Percentiles rank a stretch among this genome's conserved stretches.
These are phyloP conservation scores for Rhizopus sp. DNA, from an alignment of 371 early-diverging fungal genomes.

Conservation along the genomic window DNA sequence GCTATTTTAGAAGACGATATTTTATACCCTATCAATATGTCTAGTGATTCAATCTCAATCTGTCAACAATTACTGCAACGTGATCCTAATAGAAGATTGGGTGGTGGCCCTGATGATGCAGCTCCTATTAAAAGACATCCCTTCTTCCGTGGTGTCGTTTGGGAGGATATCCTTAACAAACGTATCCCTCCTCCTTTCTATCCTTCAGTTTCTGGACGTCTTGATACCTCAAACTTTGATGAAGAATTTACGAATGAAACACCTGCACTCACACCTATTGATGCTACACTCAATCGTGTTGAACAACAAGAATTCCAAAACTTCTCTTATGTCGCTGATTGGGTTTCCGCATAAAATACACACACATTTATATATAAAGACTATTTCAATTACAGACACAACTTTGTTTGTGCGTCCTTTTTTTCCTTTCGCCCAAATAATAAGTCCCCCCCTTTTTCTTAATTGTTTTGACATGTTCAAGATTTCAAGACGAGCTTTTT, in stretches of 20 bases:
- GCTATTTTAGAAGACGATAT: conserved; percentile 93
- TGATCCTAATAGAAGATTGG: conserved; percentile 86
- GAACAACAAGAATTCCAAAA: conserved; percentile 92
- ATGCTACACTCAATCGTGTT: conserved; percentile 70
- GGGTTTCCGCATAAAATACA: conserved; percentile 52
- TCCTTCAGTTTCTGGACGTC: conserved; percentile 76
- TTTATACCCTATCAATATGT: conserved; percentile 88
- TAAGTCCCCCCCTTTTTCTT: not conserved
- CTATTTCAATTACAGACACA: no score
- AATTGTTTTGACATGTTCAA: conserved; percentile 4
- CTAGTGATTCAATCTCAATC: conserved; percentile 84
- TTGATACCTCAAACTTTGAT: conserved; percentile 96
- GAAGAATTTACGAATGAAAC: conserved; percentile 90
- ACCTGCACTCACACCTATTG: conserved; percentile 87
- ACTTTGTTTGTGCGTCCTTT: not conserved
- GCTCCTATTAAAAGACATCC: conserved; percentile 92
- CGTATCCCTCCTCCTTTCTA: conserved; percentile 86
- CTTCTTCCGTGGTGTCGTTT: conserved; percentile 92
- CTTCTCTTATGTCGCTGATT: conserved; percentile 91
- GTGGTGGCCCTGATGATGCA: conserved; percentile 80
- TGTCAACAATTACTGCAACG: conserved; percentile 87
- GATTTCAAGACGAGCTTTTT: conserved; percentile 36
- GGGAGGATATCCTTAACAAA: conserved; percentile 87
- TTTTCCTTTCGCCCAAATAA: not conserved
- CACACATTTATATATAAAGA: not conserved